Conservation (phyloP, 495 filamentous ascomycete genomes). For the Friedmanniomyces endolithicus region DNA sequence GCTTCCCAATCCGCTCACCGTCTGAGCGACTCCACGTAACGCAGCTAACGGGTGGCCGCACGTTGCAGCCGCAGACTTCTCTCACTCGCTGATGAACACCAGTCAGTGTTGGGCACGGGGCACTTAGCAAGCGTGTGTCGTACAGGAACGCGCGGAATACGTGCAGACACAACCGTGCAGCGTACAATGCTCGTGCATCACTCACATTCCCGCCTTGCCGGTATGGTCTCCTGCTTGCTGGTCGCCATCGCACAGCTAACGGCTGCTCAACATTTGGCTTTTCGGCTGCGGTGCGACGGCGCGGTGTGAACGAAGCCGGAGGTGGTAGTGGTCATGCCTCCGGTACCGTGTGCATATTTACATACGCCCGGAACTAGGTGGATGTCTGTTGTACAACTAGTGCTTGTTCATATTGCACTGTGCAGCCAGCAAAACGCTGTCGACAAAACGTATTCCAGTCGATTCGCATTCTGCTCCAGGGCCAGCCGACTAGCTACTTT, state of each 20-base stretch:
- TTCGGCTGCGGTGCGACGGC: not conserved
- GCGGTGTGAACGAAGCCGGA: not conserved
- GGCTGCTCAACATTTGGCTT: not conserved
- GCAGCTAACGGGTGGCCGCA: conserved; percentile 1
- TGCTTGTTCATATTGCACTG: not conserved
- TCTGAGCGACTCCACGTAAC: not conserved
- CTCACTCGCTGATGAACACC: not conserved
- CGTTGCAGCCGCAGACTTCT: not conserved
- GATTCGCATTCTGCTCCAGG: too few species aligned
- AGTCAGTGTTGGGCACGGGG: not conserved
- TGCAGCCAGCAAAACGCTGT: too few species aligned
- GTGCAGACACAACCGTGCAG: not conserved
- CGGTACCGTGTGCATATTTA: too few species aligned
- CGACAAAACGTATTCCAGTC: too few species aligned
- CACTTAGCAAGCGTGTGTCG: too few species aligned
- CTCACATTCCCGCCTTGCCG: not conserved
- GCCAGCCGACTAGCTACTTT: too few species aligned
- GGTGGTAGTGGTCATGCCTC: too few species aligned
- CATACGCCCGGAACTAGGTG: too few species aligned
- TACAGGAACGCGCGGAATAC: too few species aligned
- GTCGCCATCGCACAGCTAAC: not conserved
- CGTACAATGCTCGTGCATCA: not conserved
- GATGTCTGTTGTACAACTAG: not conserved
- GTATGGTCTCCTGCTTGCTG: not conserved
- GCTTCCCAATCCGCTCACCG: not conserved